Conservation (phyloP, 1,284 basidiomycete genomes). For the Sporisorium graminicola region DNA sequence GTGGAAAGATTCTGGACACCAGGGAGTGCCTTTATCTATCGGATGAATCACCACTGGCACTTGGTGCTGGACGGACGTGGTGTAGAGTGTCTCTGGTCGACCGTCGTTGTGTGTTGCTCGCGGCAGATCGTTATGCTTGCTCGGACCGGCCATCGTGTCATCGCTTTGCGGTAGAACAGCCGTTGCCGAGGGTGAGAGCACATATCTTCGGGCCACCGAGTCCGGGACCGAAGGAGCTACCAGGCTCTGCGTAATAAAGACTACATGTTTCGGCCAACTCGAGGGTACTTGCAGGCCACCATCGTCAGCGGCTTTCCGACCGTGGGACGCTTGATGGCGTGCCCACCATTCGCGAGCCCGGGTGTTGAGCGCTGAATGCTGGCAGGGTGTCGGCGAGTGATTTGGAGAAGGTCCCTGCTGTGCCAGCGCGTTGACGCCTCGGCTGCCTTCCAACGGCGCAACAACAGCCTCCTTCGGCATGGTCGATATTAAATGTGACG, state of each 20-base stretch:
- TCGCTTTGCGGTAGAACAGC: background rate
- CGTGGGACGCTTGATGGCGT: background rate
- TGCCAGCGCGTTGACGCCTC: conserved; percentile 7
- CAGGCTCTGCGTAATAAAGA: conserved; percentile 40
- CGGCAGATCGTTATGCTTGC: background rate
- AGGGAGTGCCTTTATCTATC: conserved; percentile 22
- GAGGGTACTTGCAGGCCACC: conserved; percentile 11
- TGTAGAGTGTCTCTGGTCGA: conserved; percentile 12
- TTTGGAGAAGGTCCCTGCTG: background rate
- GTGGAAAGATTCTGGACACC: conserved; percentile 32
- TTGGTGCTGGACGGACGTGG: conserved; percentile 15
- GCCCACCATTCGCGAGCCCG: conserved; percentile 15
- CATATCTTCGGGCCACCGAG: conserved; percentile 20
- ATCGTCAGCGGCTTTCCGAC: background rate
- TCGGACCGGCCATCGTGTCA: background rate
- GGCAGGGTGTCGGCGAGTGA: conserved; percentile 10
- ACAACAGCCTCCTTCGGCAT: conserved; percentile 1
- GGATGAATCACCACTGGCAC: conserved; percentile 24
- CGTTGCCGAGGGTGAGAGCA: conserved; percentile 10
- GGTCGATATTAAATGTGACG: background rate
- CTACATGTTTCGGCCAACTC: conserved; percentile 34
- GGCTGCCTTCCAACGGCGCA: background rate
- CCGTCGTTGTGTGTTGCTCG: conserved; percentile 35
- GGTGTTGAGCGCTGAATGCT: conserved; percentile 8
- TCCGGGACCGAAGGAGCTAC: conserved; percentile 25